Conservation (phyloP, 768 basidiomycete genomes). For the Mycena floridula region DNA sequence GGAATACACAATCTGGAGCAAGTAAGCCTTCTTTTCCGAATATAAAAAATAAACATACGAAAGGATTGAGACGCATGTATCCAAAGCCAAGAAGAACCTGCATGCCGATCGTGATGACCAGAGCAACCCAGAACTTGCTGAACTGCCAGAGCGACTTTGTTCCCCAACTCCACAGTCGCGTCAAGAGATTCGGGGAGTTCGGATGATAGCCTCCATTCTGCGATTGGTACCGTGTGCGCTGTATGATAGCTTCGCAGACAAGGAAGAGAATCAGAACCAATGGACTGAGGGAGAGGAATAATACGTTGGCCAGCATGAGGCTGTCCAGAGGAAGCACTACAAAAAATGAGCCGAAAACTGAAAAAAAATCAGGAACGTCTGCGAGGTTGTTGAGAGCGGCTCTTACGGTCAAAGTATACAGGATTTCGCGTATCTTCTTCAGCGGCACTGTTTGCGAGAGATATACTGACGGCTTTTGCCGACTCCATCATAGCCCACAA, state of each 20-base stretch:
- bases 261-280: constrained; percentile 42
- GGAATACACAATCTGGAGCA: constrained; percentile 52
- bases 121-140: constrained; percentile 57
- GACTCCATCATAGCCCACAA: constrained; percentile 81
- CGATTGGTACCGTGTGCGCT: constrained; percentile 7
- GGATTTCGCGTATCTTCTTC: constrained; percentile 21
- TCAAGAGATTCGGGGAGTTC: constrained; percentile 2
- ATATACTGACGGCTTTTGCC: constrained; percentile 45
- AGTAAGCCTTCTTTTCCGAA: background rate
- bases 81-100: constrained; percentile 43
- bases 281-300: constrained; percentile 60
- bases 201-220: constrained; percentile 2
- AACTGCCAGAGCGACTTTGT: constrained; percentile 36
- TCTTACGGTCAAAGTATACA: constrained; percentile 74
- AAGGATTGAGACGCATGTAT: constrained; percentile 55
- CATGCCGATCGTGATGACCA: constrained; percentile 36
- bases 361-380: background rate
- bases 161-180: constrained; percentile 17
- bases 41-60: constrained; percentile 35
- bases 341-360: constrained; percentile 56
- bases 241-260: constrained; percentile 17
- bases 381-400: background rate
- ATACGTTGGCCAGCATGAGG: constrained; percentile 51
- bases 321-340: constrained; percentile 47
- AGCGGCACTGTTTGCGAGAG: constrained; percentile 42